Conservation (phyloP, 805 yeast genomes). For the Saccharomycopsis amapae region DNA sequence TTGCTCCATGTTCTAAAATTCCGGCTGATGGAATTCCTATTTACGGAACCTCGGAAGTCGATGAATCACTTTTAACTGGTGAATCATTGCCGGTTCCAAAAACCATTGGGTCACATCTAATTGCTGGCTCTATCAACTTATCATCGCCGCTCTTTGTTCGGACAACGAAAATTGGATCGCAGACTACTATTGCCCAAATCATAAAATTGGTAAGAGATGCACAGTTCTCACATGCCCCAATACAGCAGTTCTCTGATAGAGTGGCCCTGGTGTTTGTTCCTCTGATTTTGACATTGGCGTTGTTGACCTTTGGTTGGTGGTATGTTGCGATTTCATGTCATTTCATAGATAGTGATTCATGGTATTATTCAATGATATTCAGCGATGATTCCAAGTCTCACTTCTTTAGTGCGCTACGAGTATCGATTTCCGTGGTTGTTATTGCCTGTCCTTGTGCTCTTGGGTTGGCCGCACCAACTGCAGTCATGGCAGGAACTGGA, state of each 20-base stretch:
- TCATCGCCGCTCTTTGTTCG: slow-evolving; percentile 60
- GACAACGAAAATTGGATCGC: slow-evolving; percentile 68
- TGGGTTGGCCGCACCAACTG: slow-evolving; percentile 97
- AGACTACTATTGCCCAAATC: slow-evolving; percentile 82
- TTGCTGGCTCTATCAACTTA: slow-evolving; percentile 91
- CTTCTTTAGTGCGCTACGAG: slow-evolving; percentile 60
- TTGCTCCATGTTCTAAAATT: slow-evolving; percentile 79
- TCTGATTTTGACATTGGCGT: slow-evolving; percentile 51
- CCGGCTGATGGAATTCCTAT: slow-evolving; percentile 88
- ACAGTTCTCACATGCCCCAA: slow-evolving; percentile 82
- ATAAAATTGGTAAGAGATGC: slow-evolving; percentile 84
- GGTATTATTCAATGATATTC: slow-evolving; percentile 38
- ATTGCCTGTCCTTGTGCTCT: slow-evolving; percentile 99
- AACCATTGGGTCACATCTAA: slow-evolving; percentile 49
- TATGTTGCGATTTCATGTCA: slow-evolving; percentile 30
- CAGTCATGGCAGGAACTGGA: slow-evolving; percentile 98
- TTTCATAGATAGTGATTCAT: slow-evolving; percentile 23
- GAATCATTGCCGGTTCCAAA: slow-evolving; percentile 77
- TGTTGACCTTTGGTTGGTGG: slow-evolving; percentile 65
- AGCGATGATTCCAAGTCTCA: slow-evolving; percentile 46
- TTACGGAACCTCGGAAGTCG: slow-evolving; percentile 73
- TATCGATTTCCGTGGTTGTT: slow-evolving; percentile 86
- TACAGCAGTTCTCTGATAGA: slow-evolving; percentile 81
- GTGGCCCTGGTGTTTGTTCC: slow-evolving; percentile 86
- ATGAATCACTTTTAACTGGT: slow-evolving; percentile 89